A percentile compares a stretch with the other conserved stretches of the same genome.
Evolutionary conservation across 2,329 filamentous ascomycete genomes (phyloP).

Genomic region (Pestalotiopsis sp.): DNA sequence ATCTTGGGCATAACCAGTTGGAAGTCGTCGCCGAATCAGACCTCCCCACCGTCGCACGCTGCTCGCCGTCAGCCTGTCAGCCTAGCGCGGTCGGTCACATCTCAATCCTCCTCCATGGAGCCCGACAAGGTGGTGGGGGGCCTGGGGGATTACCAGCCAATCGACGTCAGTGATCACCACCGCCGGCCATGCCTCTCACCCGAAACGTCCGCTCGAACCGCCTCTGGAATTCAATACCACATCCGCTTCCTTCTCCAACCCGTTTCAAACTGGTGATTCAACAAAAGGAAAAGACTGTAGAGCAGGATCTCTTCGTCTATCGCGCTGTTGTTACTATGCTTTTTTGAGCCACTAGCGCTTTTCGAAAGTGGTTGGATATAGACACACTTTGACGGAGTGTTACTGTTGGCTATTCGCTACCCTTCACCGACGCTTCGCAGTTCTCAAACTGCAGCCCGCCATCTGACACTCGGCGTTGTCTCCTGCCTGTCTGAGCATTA

Average conservation of each 20-base stretch:
- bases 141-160: not conserved
- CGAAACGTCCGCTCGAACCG: constrained; percentile 5
- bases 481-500: not conserved
- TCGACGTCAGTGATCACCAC: not conserved
- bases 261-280: not conserved
- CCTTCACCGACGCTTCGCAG: not conserved
- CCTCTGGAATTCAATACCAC: not conserved
- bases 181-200: not conserved
- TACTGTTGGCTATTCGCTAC: not conserved
- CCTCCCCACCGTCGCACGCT: not conserved
- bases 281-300: not conserved
- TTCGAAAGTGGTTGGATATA: not conserved
- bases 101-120: not conserved
- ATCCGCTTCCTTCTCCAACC: not conserved
- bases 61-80: not conserved
- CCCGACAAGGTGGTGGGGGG: not conserved
- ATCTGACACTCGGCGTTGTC: not conserved
- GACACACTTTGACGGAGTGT: not conserved
- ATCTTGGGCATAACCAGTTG: too few species aligned
- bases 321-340: not conserved
- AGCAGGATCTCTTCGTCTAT: constrained; percentile 7
- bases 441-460: not conserved
- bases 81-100: not conserved
- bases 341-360: not conserved
- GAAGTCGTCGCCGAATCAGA: not conserved